Conservation (phyloP, 495 filamentous ascomycete species). For the Cladorrhinum samala region DNA sequence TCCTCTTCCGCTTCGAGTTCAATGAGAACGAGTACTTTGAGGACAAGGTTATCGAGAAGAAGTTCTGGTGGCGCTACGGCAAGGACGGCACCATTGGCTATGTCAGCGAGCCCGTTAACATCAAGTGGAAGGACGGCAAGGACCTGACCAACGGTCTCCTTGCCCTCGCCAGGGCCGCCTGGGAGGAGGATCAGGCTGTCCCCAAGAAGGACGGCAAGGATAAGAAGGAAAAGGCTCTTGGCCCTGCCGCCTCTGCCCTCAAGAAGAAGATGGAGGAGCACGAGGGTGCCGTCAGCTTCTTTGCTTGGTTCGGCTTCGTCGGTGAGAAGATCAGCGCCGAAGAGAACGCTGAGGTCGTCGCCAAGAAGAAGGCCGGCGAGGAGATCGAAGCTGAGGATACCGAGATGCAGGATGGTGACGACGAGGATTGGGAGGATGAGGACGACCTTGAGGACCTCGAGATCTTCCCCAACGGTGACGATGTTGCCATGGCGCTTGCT, state of each 20-base stretch:
- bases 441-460: constrained; percentile 55
- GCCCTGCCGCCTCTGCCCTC: constrained; percentile 45
- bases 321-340: constrained; percentile 60
- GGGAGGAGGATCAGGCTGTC: constrained; percentile 54
- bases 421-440: constrained; percentile 49
- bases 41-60: constrained; percentile 74
- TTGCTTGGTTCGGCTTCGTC: constrained; percentile 77
- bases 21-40: constrained; percentile 66
- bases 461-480: constrained; percentile 75
- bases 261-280: constrained; percentile 50
- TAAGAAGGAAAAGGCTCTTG: constrained; percentile 42
- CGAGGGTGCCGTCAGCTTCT: constrained; percentile 66
- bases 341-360: constrained; percentile 49
- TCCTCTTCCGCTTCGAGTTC: constrained; percentile 58
- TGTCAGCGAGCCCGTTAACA: constrained; percentile 76
- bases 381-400: constrained; percentile 49
- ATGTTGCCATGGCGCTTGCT: constrained; percentile 68
- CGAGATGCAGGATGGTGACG: constrained; percentile 26
- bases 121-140: constrained; percentile 80
- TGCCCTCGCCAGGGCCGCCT: constrained; percentile 60
- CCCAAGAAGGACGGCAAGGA: constrained; percentile 31
- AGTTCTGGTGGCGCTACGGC: constrained; percentile 70
- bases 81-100: constrained; percentile 64
- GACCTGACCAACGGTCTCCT: constrained; percentile 79
- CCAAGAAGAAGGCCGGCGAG: constrained; percentile 52